Conservation (phyloP, 805 yeast species). For the Candida maltosa region DNA sequence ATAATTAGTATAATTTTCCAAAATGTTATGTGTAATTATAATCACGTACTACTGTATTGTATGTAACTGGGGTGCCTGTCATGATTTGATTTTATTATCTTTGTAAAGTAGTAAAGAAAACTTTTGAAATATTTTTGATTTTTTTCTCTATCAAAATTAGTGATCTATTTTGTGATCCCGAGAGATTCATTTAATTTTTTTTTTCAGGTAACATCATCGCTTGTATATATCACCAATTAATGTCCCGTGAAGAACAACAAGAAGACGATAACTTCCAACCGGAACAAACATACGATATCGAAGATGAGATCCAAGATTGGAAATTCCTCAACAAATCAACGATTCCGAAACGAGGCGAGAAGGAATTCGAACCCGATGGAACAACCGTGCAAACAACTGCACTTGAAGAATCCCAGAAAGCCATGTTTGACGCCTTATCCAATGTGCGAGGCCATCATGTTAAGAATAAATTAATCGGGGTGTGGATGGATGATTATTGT, state of each 20-base stretch:
- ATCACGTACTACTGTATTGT: conserved; percentile 4
- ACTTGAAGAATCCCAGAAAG: conserved; percentile 53
- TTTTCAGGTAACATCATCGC: too few relatives aligned
- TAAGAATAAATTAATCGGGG: conserved; percentile 53
- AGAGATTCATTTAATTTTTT: too few relatives aligned
- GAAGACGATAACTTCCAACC: conserved; percentile 1
- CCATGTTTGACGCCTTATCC: conserved; percentile 69
- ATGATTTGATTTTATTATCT: too few relatives aligned
- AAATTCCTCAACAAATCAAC: conserved; percentile 12
- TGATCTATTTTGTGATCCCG: too few relatives aligned
- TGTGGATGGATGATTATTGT: conserved; percentile 31
- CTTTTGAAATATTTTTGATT: too few relatives aligned
- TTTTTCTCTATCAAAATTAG: too few relatives aligned
- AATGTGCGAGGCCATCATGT: conserved; percentile 44
- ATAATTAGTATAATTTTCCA: too few relatives aligned
- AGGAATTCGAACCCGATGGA: conserved; percentile 84
- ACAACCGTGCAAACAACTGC: conserved; percentile 47
- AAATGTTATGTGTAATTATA: too few relatives aligned
- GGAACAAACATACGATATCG: conserved; percentile 10
- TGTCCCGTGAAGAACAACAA: too few relatives aligned
- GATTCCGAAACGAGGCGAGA: conserved; percentile 75
- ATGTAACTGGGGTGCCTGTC: background rate
- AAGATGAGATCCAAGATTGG: conserved; percentile 38
- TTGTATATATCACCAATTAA: too few relatives aligned
- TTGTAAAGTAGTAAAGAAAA: too few relatives aligned